Evolutionary conservation across 306 rosid species (phyloP).

Genomic region (Vigna mungo): DNA sequence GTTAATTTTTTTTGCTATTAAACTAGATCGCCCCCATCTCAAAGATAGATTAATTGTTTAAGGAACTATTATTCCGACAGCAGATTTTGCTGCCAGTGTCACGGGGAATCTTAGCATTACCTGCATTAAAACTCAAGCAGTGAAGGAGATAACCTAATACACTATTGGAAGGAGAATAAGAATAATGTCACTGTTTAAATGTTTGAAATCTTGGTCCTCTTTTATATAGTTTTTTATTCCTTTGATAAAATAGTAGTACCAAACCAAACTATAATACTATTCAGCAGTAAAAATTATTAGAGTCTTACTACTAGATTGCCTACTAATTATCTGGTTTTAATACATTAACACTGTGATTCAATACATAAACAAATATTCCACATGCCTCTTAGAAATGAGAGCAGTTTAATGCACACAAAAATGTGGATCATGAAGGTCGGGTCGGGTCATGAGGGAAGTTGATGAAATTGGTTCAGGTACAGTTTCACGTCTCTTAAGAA

Average conservation of each 20-base stretch:
- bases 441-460: background rate
- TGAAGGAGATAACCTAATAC: constrained; percentile 25
- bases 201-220: constrained; percentile 12
- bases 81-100: constrained; percentile 39
- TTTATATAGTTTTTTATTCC: background rate
- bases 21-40: constrained; percentile 20
- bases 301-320: background rate
- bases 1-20: background rate
- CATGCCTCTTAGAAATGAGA: background rate
- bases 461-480: constrained; percentile 21
- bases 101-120: constrained; percentile 39
- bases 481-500: constrained; percentile 18
- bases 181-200: constrained; percentile 34
- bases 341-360: too few relatives aligned
- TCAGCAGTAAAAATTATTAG: background rate
- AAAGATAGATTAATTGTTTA: constrained; percentile 26
- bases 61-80: constrained; percentile 37
- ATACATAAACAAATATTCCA: constrained; percentile 3
- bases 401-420: background rate
- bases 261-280: constrained; percentile 6
- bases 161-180: constrained; percentile 28
- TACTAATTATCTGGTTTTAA: background rate
- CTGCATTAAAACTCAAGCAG: constrained; percentile 31
- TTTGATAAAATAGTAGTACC: background rate
- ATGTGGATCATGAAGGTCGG: background rate